These are phyloP conservation scores for Coprinellus micaceus DNA, from an alignment of 768 basidiomycete species.

Conservation along the genomic window DNA sequence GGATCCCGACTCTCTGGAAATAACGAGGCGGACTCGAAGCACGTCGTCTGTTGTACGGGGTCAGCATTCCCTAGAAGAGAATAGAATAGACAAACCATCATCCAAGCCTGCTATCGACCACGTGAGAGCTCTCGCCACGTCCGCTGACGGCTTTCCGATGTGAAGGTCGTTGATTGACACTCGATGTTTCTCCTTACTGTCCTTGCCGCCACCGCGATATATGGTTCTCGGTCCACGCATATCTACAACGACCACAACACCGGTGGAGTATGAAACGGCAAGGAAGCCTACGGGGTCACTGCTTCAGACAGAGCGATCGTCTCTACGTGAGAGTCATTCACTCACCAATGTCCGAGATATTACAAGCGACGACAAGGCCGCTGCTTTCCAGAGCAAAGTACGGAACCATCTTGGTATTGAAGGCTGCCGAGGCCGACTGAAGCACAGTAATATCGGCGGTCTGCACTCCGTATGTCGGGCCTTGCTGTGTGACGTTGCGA, in stretches of 20 bases:
- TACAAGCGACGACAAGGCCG: slow-evolving; percentile 50
- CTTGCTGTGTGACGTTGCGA: slow-evolving; percentile 22
- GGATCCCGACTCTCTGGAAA: slow-evolving; percentile 52
- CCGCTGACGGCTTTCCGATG: slow-evolving; percentile 34
- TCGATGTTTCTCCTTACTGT: slow-evolving; percentile 34
- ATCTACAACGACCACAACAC: slow-evolving; percentile 62
- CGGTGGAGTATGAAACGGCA: slow-evolving; percentile 63
- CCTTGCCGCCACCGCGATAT: slow-evolving; percentile 38
- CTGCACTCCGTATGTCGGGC: slow-evolving; percentile 17
- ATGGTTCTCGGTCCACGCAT: slow-evolving; percentile 72
- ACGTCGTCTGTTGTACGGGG: slow-evolving; percentile 34
- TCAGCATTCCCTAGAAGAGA: neutral
- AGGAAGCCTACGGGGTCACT: slow-evolving; percentile 58
- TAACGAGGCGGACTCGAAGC: slow-evolving; percentile 57
- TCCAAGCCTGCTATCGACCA: slow-evolving; percentile 65
- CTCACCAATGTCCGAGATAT: slow-evolving; percentile 73
- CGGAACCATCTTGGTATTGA: slow-evolving; percentile 50
- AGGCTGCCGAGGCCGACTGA: slow-evolving; percentile 41
- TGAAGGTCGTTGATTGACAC: slow-evolving; percentile 29
- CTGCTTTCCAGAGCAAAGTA: slow-evolving; percentile 43
- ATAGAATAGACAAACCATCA: slow-evolving; percentile 37
- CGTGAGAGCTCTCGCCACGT: slow-evolving; percentile 50
- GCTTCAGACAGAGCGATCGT: no score
- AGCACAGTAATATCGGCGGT: slow-evolving; percentile 55
- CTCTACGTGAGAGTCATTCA: no score